These are phyloP conservation scores for Colletotrichum sp. DNA, from an alignment of 2,329 filamentous ascomycete genomes.

Conservation along the genomic window DNA sequence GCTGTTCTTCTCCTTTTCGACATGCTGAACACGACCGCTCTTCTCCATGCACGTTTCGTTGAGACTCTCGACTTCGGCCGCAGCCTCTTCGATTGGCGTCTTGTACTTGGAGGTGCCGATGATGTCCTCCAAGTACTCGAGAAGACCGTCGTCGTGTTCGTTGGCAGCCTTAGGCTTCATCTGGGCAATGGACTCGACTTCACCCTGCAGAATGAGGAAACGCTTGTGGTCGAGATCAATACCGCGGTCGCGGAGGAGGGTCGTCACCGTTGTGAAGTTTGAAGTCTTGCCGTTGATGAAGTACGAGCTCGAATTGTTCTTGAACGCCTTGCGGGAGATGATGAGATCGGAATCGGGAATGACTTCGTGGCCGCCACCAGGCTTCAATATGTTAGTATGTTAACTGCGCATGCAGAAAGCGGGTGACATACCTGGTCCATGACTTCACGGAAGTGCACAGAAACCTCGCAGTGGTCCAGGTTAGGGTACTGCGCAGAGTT, in stretches of 20 bases:
- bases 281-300: constrained; percentile 92
- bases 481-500: constrained; percentile 90
- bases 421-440: constrained; percentile 71
- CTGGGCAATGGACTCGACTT: constrained; percentile 97
- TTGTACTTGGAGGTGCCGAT: constrained; percentile 99
- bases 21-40: constrained; percentile 92
- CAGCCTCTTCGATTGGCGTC: constrained; percentile 92
- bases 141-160: constrained; percentile 93
- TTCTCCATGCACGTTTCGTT: constrained; percentile 97
- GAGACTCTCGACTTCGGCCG: constrained; percentile 84
- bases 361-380: constrained; percentile 72
- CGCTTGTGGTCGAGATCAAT: constrained; percentile 98
- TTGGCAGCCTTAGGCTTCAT: constrained; percentile 98
- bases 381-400: constrained; percentile 46
- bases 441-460: constrained; percentile 95
- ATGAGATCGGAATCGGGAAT: constrained; percentile 85
- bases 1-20: constrained; percentile 93
- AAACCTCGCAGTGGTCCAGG: constrained; percentile 90
- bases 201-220: constrained; percentile 95
- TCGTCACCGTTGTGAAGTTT: constrained; percentile 91
- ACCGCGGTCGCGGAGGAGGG: constrained; percentile 82
- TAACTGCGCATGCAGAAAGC: background rate
- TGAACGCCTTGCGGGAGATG: constrained; percentile 92
- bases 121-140: constrained; percentile 98
- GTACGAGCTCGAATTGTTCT: constrained; percentile 98